These are phyloP conservation scores for Prunus mongolica DNA, from an alignment of 306 rosid genomes.

Conservation along the genomic window DNA sequence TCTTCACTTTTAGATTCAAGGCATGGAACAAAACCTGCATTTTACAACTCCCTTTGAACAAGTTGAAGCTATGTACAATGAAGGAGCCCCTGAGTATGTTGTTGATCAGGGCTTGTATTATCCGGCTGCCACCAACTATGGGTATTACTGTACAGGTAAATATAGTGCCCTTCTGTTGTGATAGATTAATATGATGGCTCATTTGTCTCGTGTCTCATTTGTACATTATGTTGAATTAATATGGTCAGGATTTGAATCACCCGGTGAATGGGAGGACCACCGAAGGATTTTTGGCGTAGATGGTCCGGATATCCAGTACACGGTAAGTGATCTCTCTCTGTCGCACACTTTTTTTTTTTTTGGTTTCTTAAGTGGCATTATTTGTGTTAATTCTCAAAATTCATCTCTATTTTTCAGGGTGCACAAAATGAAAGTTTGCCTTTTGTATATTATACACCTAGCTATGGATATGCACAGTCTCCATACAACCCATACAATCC, in stretches of 20 bases:
- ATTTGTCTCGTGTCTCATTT: conserved; percentile 22
- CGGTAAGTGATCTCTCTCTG: conserved; percentile 36
- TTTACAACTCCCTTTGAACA: conserved; percentile 54
- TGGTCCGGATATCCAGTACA: conserved; percentile 65
- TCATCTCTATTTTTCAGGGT: conserved; percentile 52
- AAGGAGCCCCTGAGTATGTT: conserved; percentile 78
- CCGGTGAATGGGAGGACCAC: conserved; percentile 93
- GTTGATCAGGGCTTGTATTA: conserved; percentile 82
- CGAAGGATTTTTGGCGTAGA: conserved; percentile 70
- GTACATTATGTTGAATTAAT: conserved; percentile 12
- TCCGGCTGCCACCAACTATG: conserved; percentile 88
- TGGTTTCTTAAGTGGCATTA: neutral
- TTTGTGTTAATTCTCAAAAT: conserved; percentile 11
- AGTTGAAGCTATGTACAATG: conserved; percentile 63
- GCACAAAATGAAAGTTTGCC: conserved; percentile 73
- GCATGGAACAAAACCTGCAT: conserved; percentile 51
- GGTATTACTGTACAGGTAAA: conserved; percentile 89
- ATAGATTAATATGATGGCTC: conserved; percentile 1
- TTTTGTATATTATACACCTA: conserved; percentile 78
- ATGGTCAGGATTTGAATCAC: conserved; percentile 74
- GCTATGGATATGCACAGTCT: conserved; percentile 94
- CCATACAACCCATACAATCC: conserved; percentile 97
- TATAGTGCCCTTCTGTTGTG: neutral
- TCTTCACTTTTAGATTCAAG: conserved; percentile 51
- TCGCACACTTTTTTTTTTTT: neutral